Conservation (phyloP, 2,329 filamentous ascomycete species). For the Nannizziopsis barbatae region DNA sequence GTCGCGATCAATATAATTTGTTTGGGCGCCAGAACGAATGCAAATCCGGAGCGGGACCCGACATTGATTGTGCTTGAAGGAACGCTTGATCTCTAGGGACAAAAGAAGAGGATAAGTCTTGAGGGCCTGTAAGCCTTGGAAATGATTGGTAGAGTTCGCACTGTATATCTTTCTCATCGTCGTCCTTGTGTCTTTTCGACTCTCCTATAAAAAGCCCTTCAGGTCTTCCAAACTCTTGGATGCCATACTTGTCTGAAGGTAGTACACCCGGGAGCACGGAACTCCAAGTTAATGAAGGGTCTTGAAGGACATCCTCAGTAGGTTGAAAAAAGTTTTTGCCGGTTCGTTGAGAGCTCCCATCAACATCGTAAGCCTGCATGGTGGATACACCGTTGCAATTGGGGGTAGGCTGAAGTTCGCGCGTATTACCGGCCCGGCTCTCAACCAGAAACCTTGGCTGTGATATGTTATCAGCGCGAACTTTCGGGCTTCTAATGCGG, state of each 20-base stretch:
- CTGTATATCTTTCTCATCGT: background rate
- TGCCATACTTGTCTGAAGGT: background rate
- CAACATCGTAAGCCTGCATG: too few relatives aligned
- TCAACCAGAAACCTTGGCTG: too few relatives aligned
- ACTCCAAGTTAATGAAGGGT: too few relatives aligned
- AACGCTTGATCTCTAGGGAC: background rate
- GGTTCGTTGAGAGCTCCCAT: too few relatives aligned
- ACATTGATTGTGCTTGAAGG: background rate
- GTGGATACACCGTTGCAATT: too few relatives aligned
- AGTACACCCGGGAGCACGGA: too few relatives aligned
- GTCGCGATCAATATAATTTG: slow-evolving; percentile 9
- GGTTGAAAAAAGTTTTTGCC: too few relatives aligned
- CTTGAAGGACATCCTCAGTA: too few relatives aligned
- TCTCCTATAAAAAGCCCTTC: background rate
- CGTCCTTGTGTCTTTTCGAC: background rate
- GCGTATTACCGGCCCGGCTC: too few relatives aligned
- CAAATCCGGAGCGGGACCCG: background rate
- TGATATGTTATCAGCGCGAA: too few relatives aligned
- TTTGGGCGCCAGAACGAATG: slow-evolving; percentile 11
- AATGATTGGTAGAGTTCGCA: background rate
- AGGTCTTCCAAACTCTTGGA: background rate
- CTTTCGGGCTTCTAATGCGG: too few relatives aligned
- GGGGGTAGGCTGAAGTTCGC: too few relatives aligned
- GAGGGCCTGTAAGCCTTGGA: background rate
- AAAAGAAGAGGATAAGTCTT: background rate